phyloP scores from a whole-genome alignment of 805 yeast genomes.

The Saccharomycopsis schoenii region DNA sequence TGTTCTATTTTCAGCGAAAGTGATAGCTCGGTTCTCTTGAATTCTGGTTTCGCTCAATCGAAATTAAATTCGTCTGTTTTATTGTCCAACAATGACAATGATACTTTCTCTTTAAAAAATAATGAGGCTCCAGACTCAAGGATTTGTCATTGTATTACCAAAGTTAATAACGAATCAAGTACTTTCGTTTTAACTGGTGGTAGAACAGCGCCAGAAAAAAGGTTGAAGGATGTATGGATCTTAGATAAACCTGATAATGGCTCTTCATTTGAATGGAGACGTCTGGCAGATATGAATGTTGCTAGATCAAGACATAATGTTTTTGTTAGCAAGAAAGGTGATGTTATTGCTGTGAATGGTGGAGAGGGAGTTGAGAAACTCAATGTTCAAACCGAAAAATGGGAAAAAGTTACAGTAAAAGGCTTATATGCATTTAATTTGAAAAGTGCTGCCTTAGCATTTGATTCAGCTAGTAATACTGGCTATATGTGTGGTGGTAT shows the following conservation, averaged over 20 bases:
- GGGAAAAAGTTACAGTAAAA: not conserved
- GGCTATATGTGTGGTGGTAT: conserved; percentile 36
- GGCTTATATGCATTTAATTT: conserved; percentile 7
- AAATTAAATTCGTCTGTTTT: conserved; percentile 22
- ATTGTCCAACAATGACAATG: not conserved
- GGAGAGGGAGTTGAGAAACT: conserved; percentile 1
- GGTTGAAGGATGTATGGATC: conserved; percentile 36
- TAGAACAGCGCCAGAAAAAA: conserved; percentile 46
- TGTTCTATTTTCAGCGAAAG: conserved; percentile 20
- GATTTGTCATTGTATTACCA: conserved; percentile 48
- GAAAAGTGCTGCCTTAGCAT: conserved; percentile 2
- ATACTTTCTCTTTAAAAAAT: not conserved
- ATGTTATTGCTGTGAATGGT: not conserved
- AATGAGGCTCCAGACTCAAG: conserved; percentile 28
- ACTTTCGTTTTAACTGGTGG: conserved; percentile 50
- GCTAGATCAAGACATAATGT: not conserved
- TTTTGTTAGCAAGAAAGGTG: not conserved
- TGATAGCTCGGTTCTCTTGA: conserved; percentile 21
- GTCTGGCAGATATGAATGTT: not conserved
- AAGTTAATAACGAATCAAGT: conserved; percentile 21
- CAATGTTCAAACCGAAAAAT: not conserved
- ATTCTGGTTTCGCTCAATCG: conserved; percentile 34
- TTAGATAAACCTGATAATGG: conserved; percentile 16
- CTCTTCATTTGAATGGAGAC: conserved; percentile 10
- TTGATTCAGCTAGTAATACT: not conserved